Percentiles rank a stretch among this genome's conserved stretches.
phyloP scores from a whole-genome alignment of 495 filamentous ascomycete species.

The Penicillium cosmopolitanum region DNA sequence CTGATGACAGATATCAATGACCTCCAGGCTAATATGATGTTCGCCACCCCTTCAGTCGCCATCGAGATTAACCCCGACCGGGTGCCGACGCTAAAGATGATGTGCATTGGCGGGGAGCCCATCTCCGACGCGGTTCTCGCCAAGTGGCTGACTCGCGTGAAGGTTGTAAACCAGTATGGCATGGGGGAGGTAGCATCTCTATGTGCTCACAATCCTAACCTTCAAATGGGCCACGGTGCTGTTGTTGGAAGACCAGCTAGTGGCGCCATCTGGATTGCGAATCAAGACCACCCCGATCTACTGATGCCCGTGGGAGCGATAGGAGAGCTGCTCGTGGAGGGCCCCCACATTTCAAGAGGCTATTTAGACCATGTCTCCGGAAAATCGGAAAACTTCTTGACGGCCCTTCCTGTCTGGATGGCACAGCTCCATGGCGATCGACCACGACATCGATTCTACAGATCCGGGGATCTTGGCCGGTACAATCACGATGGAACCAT shows the following conservation, averaged over 20 bases:
- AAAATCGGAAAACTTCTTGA: conserved; percentile 25
- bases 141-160: conserved; percentile 48
- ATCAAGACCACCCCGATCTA: conserved; percentile 47
- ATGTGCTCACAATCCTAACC: conserved; percentile 27
- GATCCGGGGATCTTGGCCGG: conserved; percentile 79
- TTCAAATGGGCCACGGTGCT: conserved; percentile 12
- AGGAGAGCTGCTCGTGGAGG: conserved; percentile 65
- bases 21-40: conserved; percentile 42
- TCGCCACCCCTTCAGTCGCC: conserved; percentile 49
- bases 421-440: conserved; percentile 13
- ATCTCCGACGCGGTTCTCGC: conserved; percentile 44
- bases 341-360: conserved; percentile 53
- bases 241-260: conserved; percentile 26
- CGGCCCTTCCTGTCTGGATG: conserved; percentile 20
- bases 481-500: conserved; percentile 71
- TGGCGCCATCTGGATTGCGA: conserved; percentile 54
- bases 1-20: conserved; percentile 37
- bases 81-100: conserved; percentile 39
- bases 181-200: conserved; percentile 49
- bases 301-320: conserved; percentile 56
- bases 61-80: conserved; percentile 37
- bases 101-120: conserved; percentile 50
- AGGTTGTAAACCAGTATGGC: conserved; percentile 61
- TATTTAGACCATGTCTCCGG: conserved; percentile 49
- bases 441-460: conserved; percentile 51